Evolutionary conservation across 768 basidiomycete genomes (phyloP).

Genomic region (Cystobasidium ongulense): DNA sequence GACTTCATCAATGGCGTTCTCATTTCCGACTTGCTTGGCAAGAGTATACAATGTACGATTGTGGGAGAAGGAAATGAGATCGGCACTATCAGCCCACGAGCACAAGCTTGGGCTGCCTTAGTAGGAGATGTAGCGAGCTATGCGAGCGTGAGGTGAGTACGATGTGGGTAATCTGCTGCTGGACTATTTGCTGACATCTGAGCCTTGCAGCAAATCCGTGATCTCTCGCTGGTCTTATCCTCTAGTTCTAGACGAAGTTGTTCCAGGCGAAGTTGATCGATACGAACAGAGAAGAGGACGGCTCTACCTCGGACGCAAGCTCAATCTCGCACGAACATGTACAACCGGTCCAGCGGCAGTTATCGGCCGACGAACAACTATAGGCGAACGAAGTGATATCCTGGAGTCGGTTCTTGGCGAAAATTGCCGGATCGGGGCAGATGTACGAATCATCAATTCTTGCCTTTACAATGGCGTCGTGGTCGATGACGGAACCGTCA

Average conservation of each 20-base stretch:
- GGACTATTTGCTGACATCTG: background rate
- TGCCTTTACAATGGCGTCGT: conserved; percentile 65
- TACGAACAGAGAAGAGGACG: conserved; percentile 85
- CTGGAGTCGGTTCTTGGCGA: conserved; percentile 47
- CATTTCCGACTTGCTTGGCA: conserved; percentile 87
- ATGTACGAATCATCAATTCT: conserved; percentile 50
- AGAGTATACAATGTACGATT: conserved; percentile 84
- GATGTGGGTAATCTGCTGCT: background rate
- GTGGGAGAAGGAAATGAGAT: conserved; percentile 50
- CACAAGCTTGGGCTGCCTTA: conserved; percentile 78
- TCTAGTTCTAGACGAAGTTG: conserved; percentile 85
- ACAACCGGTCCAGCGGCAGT: conserved; percentile 72
- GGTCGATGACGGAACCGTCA: conserved; percentile 61
- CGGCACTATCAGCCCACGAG: conserved; percentile 34
- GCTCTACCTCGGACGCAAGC: conserved; percentile 76
- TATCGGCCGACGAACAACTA: conserved; percentile 65
- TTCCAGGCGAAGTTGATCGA: conserved; percentile 61
- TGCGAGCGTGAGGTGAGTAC: conserved; percentile 67
- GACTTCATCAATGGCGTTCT: conserved; percentile 93
- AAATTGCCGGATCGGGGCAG: conserved; percentile 43
- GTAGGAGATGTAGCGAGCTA: conserved; percentile 89
- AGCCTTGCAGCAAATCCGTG: conserved; percentile 69
- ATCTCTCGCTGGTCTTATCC: conserved; percentile 91
- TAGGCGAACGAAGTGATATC: conserved; percentile 65
- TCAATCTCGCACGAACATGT: conserved; percentile 79